Evolutionary conservation across 306 rosid species (phyloP).

Genomic region (Acacia crassicarpa): DNA sequence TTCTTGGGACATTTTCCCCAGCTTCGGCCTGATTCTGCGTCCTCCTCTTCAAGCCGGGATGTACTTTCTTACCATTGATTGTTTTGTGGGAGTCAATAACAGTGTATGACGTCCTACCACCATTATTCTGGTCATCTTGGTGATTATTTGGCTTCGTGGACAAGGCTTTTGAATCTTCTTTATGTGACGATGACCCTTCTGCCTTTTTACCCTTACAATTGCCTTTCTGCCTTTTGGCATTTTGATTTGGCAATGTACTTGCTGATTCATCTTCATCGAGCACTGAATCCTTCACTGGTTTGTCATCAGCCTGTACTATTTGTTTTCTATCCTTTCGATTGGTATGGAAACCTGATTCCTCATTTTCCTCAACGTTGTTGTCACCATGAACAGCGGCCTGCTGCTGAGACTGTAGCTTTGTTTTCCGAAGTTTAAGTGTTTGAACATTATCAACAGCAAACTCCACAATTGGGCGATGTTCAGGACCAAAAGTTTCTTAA

Average conservation of each 20-base stretch:
- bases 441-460: conserved; percentile 90
- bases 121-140: conserved; percentile 40
- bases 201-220: conserved; percentile 31
- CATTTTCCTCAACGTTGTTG: conserved; percentile 16
- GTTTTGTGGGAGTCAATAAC: conserved; percentile 20
- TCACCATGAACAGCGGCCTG: conserved; percentile 32
- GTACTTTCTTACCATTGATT: conserved; percentile 31
- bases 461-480: conserved; percentile 92
- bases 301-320: conserved; percentile 45
- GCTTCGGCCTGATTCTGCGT: conserved; percentile 41
- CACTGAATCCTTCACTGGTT: conserved; percentile 33
- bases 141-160: conserved; percentile 29
- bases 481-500: conserved; percentile 88
- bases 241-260: conserved; percentile 30
- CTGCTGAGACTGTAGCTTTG: conserved; percentile 55
- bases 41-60: conserved; percentile 50
- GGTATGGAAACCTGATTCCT: conserved; percentile 32
- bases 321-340: conserved; percentile 46
- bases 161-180: conserved; percentile 32
- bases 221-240: conserved; percentile 56
- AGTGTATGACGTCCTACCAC: conserved; percentile 21
- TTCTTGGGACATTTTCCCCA: conserved; percentile 39
- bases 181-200: conserved; percentile 7
- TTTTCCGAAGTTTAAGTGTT: conserved; percentile 62
- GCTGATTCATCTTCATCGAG: conserved; percentile 33